These are phyloP conservation scores for Rubia yunnanensis DNA, from an alignment of 257 asterid species.

Conservation along the genomic window DNA sequence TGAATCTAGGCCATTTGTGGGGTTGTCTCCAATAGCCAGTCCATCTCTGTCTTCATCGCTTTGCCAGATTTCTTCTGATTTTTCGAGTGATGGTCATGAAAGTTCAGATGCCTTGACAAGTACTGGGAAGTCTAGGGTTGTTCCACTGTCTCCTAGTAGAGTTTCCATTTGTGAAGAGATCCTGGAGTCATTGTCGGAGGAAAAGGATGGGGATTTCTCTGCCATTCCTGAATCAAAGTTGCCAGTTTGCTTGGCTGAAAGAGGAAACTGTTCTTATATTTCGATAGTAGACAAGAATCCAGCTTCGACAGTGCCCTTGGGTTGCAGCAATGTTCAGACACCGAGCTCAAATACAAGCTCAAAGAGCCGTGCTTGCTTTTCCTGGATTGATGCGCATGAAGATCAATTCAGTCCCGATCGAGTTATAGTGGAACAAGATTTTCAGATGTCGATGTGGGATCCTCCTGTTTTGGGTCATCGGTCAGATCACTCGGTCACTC, in stretches of 20 bases:
- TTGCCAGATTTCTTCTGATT: conserved; percentile 21
- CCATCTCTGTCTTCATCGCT: not conserved
- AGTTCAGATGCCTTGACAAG: conserved; percentile 10
- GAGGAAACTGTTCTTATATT: conserved; percentile 5
- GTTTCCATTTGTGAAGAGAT: conserved; percentile 10
- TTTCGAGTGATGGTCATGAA: conserved; percentile 16
- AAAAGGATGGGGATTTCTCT: conserved; percentile 10
- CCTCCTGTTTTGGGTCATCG: conserved; percentile 21
- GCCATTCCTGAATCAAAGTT: conserved; percentile 12
- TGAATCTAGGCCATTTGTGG: conserved; percentile 12
- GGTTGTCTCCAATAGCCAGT: conserved; percentile 14
- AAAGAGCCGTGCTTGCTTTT: conserved; percentile 13
- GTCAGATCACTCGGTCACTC: conserved; percentile 14
- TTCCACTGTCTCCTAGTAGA: conserved; percentile 16
- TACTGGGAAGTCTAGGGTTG: conserved; percentile 20
- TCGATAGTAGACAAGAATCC: conserved; percentile 23
- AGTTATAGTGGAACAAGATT: conserved; percentile 21
- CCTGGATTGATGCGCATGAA: conserved; percentile 18
- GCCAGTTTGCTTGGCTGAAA: conserved; percentile 3
- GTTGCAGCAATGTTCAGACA: conserved; percentile 58
- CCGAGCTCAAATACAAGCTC: conserved; percentile 46
- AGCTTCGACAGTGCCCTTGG: conserved; percentile 27
- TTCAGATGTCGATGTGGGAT: conserved; percentile 22
- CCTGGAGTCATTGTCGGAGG: conserved; percentile 9
- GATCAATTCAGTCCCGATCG: conserved; percentile 18